Base-by-base conservation (phyloP, 2,329 filamentous ascomycete species). In the Aspergillus hiratsukae region DNA sequence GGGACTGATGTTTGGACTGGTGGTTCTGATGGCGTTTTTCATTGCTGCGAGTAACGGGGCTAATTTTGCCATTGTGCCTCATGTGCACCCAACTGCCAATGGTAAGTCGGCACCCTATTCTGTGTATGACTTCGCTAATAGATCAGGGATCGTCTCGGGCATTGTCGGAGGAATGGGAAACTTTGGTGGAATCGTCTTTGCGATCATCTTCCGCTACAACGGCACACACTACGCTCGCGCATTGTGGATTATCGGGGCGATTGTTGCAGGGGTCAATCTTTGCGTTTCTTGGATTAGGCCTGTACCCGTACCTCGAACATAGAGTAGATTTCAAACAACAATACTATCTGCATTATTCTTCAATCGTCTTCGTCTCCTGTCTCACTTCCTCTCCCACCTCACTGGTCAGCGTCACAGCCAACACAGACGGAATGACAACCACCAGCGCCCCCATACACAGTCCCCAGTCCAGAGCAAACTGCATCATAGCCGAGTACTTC, bases 21-120 rank as follows among this genome's bases (percentile, higher is more conserved):
- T 95, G 8, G 86, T 87, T 1, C 81, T 90, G 8, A 82, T 91
- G 76, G 90, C 89, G 0, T 81, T 96, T 69, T 96, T 96, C 77
- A 75, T 91, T 43, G 90, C 95, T 71, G 90, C 88, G 1, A 87
- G 86, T 45, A 96, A 96, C 69, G 92, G 92, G 0, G 87, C 90
- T 40, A 94, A 90, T 75, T 96, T 94, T 72, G 85, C 90, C 0
- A 81, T 96, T 6, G 87, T 96, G 27, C 91, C 91, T 3, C 92
- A 96, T 69, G 87, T 96, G 1, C 88, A 92, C 72, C 90, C 90
- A 1, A 82, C 81, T 58, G 89, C 90, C 58, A 96, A 96, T 72
- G 91, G 90, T 72, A 76, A 67, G 72, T 6, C 31, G 8, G 17
- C 25, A 6, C 17, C 19, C 4, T 17, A 6, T 35, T 17, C 31